Evolutionary conservation across 306 rosid genomes (phyloP), one percentile per base, ranked within the genome.

Genomic region (Gynostemma pentaphyllum): DNA sequence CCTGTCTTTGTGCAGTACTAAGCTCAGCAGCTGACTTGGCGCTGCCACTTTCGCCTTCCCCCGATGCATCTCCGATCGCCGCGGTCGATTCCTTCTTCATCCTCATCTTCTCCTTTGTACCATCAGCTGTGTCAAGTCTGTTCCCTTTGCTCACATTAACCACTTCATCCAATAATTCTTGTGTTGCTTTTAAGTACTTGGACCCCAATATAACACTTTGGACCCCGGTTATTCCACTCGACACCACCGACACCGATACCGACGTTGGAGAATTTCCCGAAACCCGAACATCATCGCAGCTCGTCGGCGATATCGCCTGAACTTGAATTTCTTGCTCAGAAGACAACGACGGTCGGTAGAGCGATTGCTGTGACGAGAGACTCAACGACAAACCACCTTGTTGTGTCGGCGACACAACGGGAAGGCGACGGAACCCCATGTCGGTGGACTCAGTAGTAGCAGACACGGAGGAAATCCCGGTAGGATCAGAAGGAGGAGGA

Each of bases 141-240:
- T 5, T 30, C n/a, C 45, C 65, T 8, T 68, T 68, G 2, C 83
- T 88, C 65, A 85, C 89, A 46, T 78, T 74, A 44, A 81, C 90
- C 44, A 81, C 88, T 68, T 88, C 94, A 51, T 83, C 94, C 0
- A 88, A 74, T 72, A 85, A 79, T 73, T 83, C 90, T 19, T 83
- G 96, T 3, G 79, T 79, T 0, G 84, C 86, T 63, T 78, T 85
- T 68, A 81, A 63, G 67, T 81, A 85, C 70, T 69, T 88, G 0
- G 96, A 80, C 36, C 94, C 85, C 70, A 81, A 40, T 14, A 83
- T 21, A 11, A 68, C 79, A 13, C 79, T 23, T n/a, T 70, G 68
- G 72, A 74, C 41, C 12, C 77, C 71, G 29, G 75, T 34, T 45
- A 75, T 49, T 34, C 84, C 84, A 26, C 66, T 75, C 1, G 79